Percentiles rank a stretch among this genome's conserved stretches.
Evolutionary conservation across 139 green algal genomes (phyloP).

Genomic region (Chlorella sorokiniana): DNA sequence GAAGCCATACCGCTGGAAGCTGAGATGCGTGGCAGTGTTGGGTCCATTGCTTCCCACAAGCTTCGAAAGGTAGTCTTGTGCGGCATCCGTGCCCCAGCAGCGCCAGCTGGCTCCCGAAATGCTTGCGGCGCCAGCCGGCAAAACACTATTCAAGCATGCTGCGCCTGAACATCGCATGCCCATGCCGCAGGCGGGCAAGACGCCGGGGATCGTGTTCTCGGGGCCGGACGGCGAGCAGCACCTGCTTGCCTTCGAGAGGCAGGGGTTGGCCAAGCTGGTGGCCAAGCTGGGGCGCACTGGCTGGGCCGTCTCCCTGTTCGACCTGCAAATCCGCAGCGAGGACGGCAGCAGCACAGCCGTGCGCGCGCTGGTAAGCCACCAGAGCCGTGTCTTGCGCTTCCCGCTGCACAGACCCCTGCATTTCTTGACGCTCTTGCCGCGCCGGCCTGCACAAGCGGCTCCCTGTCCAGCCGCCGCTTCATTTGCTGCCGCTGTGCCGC

Average conservation of each 20-base stretch:
- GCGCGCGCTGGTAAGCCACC: slow-evolving; percentile 34
- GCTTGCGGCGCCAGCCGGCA: not conserved
- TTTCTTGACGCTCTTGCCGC: no score
- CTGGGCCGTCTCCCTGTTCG: slow-evolving; percentile 42
- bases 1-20: slow-evolving; percentile 3
- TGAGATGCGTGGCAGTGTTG: not conserved
- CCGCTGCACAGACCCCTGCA: no score
- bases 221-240: slow-evolving; percentile 23
- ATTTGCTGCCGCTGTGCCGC: not conserved
- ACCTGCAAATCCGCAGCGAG: slow-evolving; percentile 21
- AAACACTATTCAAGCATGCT: not conserved
- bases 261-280: slow-evolving; percentile 19
- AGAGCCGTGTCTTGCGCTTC: no score
- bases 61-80: slow-evolving; percentile 12
- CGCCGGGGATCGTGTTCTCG: slow-evolving; percentile 46
- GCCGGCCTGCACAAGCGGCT: no score
- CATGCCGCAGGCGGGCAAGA: slow-evolving; percentile 27
- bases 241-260: slow-evolving; percentile 45
- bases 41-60: slow-evolving; percentile 5
- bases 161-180: not conserved
- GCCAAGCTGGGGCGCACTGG: slow-evolving; percentile 31
- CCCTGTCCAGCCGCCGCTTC: no score
- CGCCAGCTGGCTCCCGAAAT: not conserved
- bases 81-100: not conserved
- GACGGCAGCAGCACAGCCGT: slow-evolving; percentile 9